A percentile compares a stretch with the other conserved stretches of the same genome.
Conservation (phyloP, 2,329 filamentous ascomycete species). For the Chrysosporium queenslandicum region DNA sequence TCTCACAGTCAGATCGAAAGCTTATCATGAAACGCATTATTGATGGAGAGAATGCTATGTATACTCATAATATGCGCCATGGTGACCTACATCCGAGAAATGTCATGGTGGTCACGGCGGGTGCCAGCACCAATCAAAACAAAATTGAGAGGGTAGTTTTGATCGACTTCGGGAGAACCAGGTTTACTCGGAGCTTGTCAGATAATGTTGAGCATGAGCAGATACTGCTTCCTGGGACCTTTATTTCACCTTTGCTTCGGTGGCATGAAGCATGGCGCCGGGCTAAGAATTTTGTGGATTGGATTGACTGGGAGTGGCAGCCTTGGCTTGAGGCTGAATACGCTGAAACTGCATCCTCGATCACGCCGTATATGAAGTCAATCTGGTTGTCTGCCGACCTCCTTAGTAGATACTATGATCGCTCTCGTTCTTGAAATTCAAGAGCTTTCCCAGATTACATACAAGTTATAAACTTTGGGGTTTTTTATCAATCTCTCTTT, state of each 20-base stretch:
- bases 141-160: neutral
- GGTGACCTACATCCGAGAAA: constrained; percentile 16
- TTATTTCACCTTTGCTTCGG: constrained; percentile 11
- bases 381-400: no score
- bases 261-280: constrained; percentile 3
- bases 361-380: no score
- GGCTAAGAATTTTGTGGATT: neutral
- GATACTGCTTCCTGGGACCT: constrained; percentile 5
- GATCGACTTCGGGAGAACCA: neutral
- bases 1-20: constrained; percentile 12
- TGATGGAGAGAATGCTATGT: no score
- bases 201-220: neutral
- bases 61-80: no score
- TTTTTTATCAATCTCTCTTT: no score
- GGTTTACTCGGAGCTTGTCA: neutral
- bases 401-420: no score
- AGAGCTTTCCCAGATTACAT: no score
- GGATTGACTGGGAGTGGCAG: constrained; percentile 13
- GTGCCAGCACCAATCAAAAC: neutral
- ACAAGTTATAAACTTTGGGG: no score
- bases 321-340: constrained; percentile 6
- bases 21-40: no score
- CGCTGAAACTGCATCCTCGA: neutral
- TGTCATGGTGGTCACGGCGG: neutral
- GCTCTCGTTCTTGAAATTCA: no score